Evolutionary conservation across 2,329 filamentous ascomycete species (phyloP).

Genomic region (Penicillium sp.): DNA sequence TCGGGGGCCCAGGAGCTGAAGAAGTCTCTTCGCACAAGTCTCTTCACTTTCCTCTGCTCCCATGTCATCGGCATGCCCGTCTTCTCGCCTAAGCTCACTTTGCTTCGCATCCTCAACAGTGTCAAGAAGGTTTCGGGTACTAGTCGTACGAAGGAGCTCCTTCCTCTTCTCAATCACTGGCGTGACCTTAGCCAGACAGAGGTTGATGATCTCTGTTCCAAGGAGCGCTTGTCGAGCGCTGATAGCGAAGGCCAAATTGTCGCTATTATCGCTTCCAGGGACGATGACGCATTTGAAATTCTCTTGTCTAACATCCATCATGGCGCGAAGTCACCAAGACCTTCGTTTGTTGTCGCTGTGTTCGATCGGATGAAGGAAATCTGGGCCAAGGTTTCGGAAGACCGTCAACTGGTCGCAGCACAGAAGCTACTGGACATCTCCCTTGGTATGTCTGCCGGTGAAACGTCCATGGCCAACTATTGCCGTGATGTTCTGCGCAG

Average conservation of each 20-base stretch:
- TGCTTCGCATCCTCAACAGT: constrained; percentile 72
- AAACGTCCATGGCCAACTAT: constrained; percentile 33
- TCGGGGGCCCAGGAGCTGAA: constrained; percentile 58
- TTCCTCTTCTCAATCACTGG: constrained; percentile 75
- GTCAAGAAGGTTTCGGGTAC: constrained; percentile 72
- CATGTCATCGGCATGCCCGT: constrained; percentile 72
- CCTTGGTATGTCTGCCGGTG: constrained; percentile 29
- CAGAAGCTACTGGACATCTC: constrained; percentile 46
- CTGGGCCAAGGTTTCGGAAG: constrained; percentile 59
- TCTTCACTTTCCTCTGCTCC: constrained; percentile 72
- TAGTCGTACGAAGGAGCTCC: constrained; percentile 71
- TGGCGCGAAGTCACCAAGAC: constrained; percentile 45
- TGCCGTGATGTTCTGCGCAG: constrained; percentile 68
- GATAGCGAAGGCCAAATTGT: constrained; percentile 58
- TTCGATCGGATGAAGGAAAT: constrained; percentile 70
- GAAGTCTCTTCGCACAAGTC: constrained; percentile 62
- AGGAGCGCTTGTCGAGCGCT: constrained; percentile 50
- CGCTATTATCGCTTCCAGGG: constrained; percentile 55
- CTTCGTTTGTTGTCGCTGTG: constrained; percentile 62
- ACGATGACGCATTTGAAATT: constrained; percentile 58
- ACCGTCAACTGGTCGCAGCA: constrained; percentile 39
- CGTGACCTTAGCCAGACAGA: constrained; percentile 56
- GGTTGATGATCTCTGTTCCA: constrained; percentile 52
- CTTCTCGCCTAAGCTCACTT: constrained; percentile 65
- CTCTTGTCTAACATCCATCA: constrained; percentile 55